Base-by-base conservation (phyloP, 495 filamentous ascomycete species). In the Cercophora newfieldiana region DNA sequence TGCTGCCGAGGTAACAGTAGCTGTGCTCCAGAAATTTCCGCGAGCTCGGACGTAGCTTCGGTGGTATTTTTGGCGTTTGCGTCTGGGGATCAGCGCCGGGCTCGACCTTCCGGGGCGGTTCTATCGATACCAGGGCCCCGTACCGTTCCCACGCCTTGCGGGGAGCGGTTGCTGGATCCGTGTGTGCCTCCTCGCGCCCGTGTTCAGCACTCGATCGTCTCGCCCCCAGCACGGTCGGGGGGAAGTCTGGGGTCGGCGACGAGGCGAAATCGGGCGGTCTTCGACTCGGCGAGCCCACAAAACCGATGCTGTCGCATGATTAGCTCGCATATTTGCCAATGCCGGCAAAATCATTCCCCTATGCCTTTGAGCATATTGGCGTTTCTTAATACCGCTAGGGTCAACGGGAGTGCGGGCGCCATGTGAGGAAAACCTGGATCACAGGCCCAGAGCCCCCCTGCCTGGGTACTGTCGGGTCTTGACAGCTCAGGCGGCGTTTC, bases 271-370 rank as follows among this genome's bases (percentile, higher is more conserved):
- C 58, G 29, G 60, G 50, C 59, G 28, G 26, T 19, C 62, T 66
- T 67, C 47, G 33, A 48, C 54, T 59, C 29, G 55, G 63, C 7
- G 44, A 55, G 60, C n/a, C n/a, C 12, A 31, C 37, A 63, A 47
- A 28, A 62, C 30, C 67, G 56, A 65, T 47, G 69, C 49, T 47
- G 64, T 24, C 71, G 75, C 75, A 77, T 75, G 69, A 75, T 72
- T 67, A 66, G 37, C 60, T 63, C 66, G 75, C 75, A 75, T 69
- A 72, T 76, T 74, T 76, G 69, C 72, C 74, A 74, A 75, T 75
- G 71, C 72, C 72, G 74, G 75, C 69, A 78, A 78, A 78, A 76
- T 69, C 62, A 37, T 54, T 54, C 51, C 30, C 53, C 75, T 69
- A 76, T 74, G 74, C 75, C 74, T 71, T 71, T 69, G 64, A 67